Evolutionary conservation across 495 filamentous ascomycete genomes (phyloP).

Genomic region (Chaetomium fimeti): DNA sequence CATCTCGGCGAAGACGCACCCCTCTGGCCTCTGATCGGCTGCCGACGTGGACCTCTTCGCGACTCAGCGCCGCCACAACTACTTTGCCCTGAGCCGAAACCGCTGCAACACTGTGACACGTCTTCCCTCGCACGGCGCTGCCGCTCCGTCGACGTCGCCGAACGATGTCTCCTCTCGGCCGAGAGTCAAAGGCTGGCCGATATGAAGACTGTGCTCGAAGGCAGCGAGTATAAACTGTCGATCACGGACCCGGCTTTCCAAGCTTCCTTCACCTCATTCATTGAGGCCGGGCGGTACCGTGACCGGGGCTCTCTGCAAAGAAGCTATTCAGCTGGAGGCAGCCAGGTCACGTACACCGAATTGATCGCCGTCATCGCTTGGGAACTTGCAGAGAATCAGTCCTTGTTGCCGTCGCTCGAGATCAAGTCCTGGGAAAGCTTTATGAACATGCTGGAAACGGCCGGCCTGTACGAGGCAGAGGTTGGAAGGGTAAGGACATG

Average conservation of each 20-base stretch:
- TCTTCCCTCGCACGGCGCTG: slow-evolving; percentile 16
- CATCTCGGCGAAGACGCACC: slow-evolving; percentile 35
- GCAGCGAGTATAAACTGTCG: slow-evolving; percentile 30
- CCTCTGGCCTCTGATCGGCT: slow-evolving; percentile 38
- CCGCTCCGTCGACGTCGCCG: slow-evolving; percentile 28
- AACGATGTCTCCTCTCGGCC: slow-evolving; percentile 28
- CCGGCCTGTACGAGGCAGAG: slow-evolving; percentile 36
- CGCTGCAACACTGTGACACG: neutral
- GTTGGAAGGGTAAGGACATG: slow-evolving; percentile 32
- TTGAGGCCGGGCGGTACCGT: slow-evolving; percentile 33
- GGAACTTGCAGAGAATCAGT: slow-evolving; percentile 40
- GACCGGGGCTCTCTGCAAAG: slow-evolving; percentile 30
- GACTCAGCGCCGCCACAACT: slow-evolving; percentile 30
- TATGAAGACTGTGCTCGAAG: slow-evolving; percentile 36
- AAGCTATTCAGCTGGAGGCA: slow-evolving; percentile 23
- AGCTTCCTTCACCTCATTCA: slow-evolving; percentile 25
- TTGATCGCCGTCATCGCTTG: slow-evolving; percentile 40
- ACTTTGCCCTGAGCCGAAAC: slow-evolving; percentile 29
- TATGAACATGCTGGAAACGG: slow-evolving; percentile 36
- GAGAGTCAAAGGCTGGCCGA: slow-evolving; percentile 34
- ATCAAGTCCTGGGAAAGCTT: slow-evolving; percentile 33
- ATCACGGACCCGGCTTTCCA: slow-evolving; percentile 26
- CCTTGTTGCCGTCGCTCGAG: slow-evolving; percentile 27
- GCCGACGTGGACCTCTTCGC: slow-evolving; percentile 35
- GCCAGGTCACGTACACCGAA: slow-evolving; percentile 31